Conservation (phyloP, 2,329 filamentous ascomycete species). For the Rhynchosporium graminicola region DNA sequence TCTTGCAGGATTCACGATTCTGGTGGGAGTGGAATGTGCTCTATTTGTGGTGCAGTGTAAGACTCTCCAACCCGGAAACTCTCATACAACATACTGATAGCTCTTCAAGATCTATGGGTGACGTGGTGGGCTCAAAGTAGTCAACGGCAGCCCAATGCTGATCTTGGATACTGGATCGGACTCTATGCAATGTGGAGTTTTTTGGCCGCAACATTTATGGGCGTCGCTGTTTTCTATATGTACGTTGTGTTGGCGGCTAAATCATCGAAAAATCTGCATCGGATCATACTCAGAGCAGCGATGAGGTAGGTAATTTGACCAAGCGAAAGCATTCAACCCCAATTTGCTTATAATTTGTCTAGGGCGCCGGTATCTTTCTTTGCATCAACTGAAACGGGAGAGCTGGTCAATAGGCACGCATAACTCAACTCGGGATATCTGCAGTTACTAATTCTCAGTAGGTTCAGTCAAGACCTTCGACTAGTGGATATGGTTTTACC, state of each 20-base stretch:
- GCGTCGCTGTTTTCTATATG: background rate
- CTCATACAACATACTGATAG: background rate
- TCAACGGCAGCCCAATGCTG: background rate
- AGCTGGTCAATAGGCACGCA: constrained; percentile 3
- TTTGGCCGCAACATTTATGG: background rate
- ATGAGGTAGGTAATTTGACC: constrained; percentile 4
- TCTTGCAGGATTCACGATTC: background rate
- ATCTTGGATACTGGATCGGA: constrained; percentile 7
- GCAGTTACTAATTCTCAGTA: background rate
- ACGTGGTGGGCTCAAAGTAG: background rate
- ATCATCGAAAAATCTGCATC: constrained; percentile 2
- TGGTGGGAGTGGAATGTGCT: background rate
- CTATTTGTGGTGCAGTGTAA: constrained; percentile 4
- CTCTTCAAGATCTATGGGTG: background rate
- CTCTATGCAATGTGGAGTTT: constrained; percentile 8
- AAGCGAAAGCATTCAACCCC: background rate
- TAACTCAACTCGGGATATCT: no score
- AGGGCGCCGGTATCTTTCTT: constrained; percentile 17
- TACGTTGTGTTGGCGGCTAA: constrained; percentile 6
- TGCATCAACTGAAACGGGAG: constrained; percentile 12
- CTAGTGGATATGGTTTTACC: constrained; percentile 13
- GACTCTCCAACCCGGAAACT: background rate
- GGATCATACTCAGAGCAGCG: background rate
- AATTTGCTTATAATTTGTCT: background rate
- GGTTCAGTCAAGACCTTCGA: constrained; percentile 20